phyloP scores from a whole-genome alignment of 768 basidiomycete species.

The Sporobolomyces pararoseus region DNA sequence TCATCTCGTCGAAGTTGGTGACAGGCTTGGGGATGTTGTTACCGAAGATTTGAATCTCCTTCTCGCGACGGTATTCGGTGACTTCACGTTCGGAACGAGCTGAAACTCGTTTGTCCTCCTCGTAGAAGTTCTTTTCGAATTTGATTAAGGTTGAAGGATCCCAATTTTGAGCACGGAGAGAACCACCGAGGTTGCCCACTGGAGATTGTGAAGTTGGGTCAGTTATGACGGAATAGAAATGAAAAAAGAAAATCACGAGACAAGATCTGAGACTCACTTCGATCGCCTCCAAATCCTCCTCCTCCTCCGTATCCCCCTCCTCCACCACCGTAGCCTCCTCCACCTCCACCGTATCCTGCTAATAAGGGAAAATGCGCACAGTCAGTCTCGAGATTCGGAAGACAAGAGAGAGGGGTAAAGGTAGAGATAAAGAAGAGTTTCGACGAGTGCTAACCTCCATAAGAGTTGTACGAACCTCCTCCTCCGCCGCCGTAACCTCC shows the following conservation, averaged over 20 bases:
- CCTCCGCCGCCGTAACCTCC: slow-evolving; percentile 12
- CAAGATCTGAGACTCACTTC: too few species aligned
- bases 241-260: too few species aligned
- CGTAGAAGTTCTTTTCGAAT: slow-evolving; percentile 98
- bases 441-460: background rate
- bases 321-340: slow-evolving; percentile 30
- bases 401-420: slow-evolving; percentile 2
- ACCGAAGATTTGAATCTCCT: slow-evolving; percentile 94
- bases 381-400: background rate
- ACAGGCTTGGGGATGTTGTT: slow-evolving; percentile 82
- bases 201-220: background rate
- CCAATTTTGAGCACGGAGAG: slow-evolving; percentile 67
- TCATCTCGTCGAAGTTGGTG: slow-evolving; percentile 85
- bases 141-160: slow-evolving; percentile 63
- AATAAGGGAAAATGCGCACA: background rate
- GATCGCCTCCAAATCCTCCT: slow-evolving; percentile 61
- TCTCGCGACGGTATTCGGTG: slow-evolving; percentile 72
- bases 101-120: slow-evolving; percentile 77
- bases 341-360: slow-evolving; percentile 32
- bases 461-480: slow-evolving; percentile 12
- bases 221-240: background rate
- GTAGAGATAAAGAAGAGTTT: background rate
- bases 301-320: slow-evolving; percentile 51
- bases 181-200: slow-evolving; percentile 34
- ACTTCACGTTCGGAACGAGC: slow-evolving; percentile 76